Evolutionary conservation across 768 basidiomycete species (phyloP), one percentile per base, ranked within the genome.

Genomic region (Kwoniella dendrophila): DNA sequence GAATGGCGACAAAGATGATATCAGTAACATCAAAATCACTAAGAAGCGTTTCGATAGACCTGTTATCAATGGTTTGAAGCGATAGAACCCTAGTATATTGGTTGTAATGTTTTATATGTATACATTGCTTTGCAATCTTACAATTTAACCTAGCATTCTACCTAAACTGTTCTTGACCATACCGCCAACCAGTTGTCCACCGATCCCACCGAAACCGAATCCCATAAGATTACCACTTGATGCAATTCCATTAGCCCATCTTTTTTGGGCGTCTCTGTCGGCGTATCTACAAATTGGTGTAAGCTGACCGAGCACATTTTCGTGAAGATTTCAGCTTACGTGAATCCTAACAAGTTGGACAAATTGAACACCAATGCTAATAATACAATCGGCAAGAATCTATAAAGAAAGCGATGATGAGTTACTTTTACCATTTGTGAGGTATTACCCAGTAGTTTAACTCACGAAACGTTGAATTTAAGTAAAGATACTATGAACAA

Each of bases 291-390:
- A 4, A n/a, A 52, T 10, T 12, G n/a, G 14, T 2, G 3, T 18
- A 26, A 41, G 3, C 33, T 43, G 27, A 44, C 14, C 12, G 20
- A 22, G 6, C 16, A 38, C 32, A n/a, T 12, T n/a, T 11, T n/a
- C n/a, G 29, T 11, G 43, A 5, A 22, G 10, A n/a, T 10, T 6
- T 44, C 20, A 43, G 90, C 90, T 89, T 92, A 98, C 50, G 93
- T 96, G 82, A 97, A 98, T 11, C 95, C 95, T 54, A 97, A 82
- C n/a, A 88, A 90, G 68, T 97, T 98, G 8, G 91, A 92, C 53
- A 92, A 74, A 78, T 99, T 98, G 85, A 99, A 98, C 36, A 98
- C 89, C 49, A 98, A 83, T 0, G 96, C 96, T 34, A 99, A 86
- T 40, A 88, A 79, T 56, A 98, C 93, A 68, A 98, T 97, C 7